phyloP scores from a whole-genome alignment of 768 basidiomycete species.

The Tricholoma matsutake region DNA sequence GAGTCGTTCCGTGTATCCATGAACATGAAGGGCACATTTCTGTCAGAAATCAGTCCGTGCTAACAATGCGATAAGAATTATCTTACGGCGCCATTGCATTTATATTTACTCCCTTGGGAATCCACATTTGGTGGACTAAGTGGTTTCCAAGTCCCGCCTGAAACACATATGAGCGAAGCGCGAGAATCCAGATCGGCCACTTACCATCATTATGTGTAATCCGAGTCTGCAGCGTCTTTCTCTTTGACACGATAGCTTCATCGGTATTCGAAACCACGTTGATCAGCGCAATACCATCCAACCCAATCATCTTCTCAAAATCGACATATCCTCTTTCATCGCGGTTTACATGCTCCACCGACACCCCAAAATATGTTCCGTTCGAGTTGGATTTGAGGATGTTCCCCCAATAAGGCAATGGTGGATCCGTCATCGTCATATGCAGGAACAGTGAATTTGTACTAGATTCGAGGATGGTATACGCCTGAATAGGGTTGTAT shows the following conservation, averaged over 20 bases:
- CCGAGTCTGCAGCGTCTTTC: conserved; percentile 75
- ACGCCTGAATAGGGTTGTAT: conserved; percentile 49
- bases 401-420: conserved; percentile 80
- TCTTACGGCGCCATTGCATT: conserved; percentile 65
- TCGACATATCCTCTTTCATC: conserved; percentile 86
- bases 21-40: conserved; percentile 86
- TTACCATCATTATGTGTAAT: conserved; percentile 97
- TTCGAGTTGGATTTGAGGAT: conserved; percentile 97
- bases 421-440: conserved; percentile 84
- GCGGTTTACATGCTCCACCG: conserved; percentile 88
- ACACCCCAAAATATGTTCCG: conserved; percentile 92
- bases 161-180: conserved; percentile 3
- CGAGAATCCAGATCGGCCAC: conserved; percentile 17
- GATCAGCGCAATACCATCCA: conserved; percentile 93
- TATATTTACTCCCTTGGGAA: conserved; percentile 69
- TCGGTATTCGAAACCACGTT: conserved; percentile 85
- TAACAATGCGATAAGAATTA: not conserved
- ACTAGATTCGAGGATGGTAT: conserved; percentile 91
- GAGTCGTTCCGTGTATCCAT: conserved; percentile 91
- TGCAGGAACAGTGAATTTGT: conserved; percentile 94
- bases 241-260: conserved; percentile 66
- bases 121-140: conserved; percentile 73
- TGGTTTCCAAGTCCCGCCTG: conserved; percentile 86
- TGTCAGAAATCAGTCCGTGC: conserved; percentile 26
- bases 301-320: conserved; percentile 95